Conservation (phyloP, 805 yeast genomes). For the Lipomyces lipofer region DNA sequence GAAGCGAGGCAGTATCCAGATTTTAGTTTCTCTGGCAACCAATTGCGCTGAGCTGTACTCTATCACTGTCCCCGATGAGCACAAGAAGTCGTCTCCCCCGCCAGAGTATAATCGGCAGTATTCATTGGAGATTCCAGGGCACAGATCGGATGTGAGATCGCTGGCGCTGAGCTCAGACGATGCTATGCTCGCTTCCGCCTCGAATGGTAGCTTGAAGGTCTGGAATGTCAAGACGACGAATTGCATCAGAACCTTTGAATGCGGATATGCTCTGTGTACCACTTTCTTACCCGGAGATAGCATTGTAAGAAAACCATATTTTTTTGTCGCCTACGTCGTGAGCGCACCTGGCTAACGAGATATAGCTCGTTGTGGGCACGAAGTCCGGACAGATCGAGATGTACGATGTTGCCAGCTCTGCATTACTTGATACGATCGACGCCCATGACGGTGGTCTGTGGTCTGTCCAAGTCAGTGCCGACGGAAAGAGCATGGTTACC, state of each 20-base stretch:
- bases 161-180: conserved; percentile 80
- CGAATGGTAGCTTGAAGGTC: conserved; percentile 83
- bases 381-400: conserved; percentile 82
- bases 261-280: conserved; percentile 82
- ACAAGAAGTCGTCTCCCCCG: conserved; percentile 45
- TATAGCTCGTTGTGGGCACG: conserved; percentile 70
- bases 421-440: conserved; percentile 66
- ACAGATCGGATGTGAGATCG: conserved; percentile 84
- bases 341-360: not conserved
- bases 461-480: conserved; percentile 83
- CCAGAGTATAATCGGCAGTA: conserved; percentile 44
- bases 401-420: conserved; percentile 81
- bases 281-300: conserved; percentile 90
- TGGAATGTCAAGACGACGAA: conserved; percentile 77
- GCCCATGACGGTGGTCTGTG: conserved; percentile 86
- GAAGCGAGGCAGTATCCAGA: conserved; percentile 50
- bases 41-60: conserved; percentile 74
- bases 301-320: conserved; percentile 47
- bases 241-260: conserved; percentile 82
- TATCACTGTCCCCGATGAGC: conserved; percentile 52
- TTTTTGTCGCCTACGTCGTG: not conserved
- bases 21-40: conserved; percentile 65
- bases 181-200: conserved; percentile 80
- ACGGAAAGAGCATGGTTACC: conserved; percentile 81
- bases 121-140: conserved; percentile 76